Percentiles rank a stretch among this genome's conserved stretches.
These are phyloP conservation scores for Eleusine indica DNA, from an alignment of 176 grass and related monocot species.

Conservation along the genomic window DNA sequence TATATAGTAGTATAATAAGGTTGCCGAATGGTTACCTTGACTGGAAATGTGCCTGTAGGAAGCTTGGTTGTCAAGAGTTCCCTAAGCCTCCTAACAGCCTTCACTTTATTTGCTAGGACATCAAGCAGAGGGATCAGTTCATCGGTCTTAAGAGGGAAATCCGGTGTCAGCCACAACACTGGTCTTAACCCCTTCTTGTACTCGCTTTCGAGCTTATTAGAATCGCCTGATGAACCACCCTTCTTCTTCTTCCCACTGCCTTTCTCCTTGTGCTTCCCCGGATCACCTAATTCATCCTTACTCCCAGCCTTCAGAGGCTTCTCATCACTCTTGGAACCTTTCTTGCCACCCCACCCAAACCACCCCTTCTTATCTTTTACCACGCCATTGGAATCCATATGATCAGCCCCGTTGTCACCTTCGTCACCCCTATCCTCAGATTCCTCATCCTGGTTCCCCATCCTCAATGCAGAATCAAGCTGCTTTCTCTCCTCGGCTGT, in stretches of 20 bases:
- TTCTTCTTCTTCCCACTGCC: constrained; percentile 86
- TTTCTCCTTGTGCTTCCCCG: constrained; percentile 82
- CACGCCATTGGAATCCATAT: constrained; percentile 48
- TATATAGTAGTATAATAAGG: neutral
- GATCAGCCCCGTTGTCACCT: constrained; percentile 46
- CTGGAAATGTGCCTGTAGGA: constrained; percentile 83
- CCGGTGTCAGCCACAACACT: constrained; percentile 86
- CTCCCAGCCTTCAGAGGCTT: constrained; percentile 43
- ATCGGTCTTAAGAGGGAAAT: constrained; percentile 94
- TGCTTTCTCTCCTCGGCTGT: constrained; percentile 92
- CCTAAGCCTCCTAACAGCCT: constrained; percentile 91
- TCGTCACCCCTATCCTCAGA: constrained; percentile 53
- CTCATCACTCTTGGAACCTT: constrained; percentile 58
- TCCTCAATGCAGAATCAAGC: constrained; percentile 83
- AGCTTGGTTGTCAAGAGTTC: constrained; percentile 95
- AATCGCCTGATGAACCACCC: constrained; percentile 43
- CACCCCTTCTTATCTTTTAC: constrained; percentile 87
- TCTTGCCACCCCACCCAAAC: constrained; percentile 86
- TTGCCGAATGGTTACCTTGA: constrained; percentile 67
- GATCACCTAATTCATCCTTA: constrained; percentile 63
- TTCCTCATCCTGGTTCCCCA: constrained; percentile 65
- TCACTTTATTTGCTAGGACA: constrained; percentile 98
- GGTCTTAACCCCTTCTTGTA: constrained; percentile 94
- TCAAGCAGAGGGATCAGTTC: constrained; percentile 92
- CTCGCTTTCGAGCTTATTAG: constrained; percentile 76